Evolutionary conservation across 106 monocot species (phyloP).

Genomic region (Agapanthus africanus): DNA sequence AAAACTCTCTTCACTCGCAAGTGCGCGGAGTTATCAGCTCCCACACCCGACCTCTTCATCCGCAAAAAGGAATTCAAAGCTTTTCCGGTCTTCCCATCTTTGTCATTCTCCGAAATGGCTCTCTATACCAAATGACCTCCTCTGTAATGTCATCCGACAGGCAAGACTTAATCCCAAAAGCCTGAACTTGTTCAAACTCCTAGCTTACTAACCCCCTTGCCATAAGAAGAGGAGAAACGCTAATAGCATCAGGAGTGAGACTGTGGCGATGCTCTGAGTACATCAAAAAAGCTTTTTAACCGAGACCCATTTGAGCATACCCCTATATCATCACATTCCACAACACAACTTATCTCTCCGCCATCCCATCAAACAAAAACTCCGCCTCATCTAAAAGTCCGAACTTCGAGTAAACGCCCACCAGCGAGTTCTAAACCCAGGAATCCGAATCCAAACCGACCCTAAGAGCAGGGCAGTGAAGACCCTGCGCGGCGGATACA

Average conservation of each 20-base stretch:
- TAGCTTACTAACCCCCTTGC: neutral
- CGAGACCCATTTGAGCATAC: conserved; percentile 31
- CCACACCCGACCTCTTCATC: conserved; percentile 54
- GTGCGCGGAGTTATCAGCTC: too few species aligned
- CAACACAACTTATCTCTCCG: conserved; percentile 34
- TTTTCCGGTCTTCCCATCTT: too few species aligned
- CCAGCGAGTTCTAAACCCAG: too few species aligned
- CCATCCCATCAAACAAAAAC: too few species aligned
- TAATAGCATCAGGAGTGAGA: conserved; percentile 23
- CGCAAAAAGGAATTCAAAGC: conserved; percentile 32
- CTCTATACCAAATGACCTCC: conserved; percentile 38
- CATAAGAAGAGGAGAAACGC: conserved; percentile 20
- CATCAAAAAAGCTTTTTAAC: conserved; percentile 30
- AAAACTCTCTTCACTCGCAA: too few species aligned
- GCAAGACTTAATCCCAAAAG: too few species aligned
- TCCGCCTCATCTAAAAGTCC: too few species aligned
- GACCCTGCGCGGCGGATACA: conserved; percentile 10
- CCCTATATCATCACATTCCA: conserved; percentile 73
- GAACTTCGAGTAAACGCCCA: too few species aligned
- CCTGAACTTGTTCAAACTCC: too few species aligned
- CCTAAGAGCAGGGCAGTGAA: conserved; percentile 29
- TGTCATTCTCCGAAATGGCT: conserved; percentile 32
- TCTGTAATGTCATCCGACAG: too few species aligned
- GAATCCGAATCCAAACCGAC: too few species aligned
- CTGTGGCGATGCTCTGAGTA: conserved; percentile 37